Conservation (phyloP, 148 eudicot species). For the Arbutus unedo region DNA sequence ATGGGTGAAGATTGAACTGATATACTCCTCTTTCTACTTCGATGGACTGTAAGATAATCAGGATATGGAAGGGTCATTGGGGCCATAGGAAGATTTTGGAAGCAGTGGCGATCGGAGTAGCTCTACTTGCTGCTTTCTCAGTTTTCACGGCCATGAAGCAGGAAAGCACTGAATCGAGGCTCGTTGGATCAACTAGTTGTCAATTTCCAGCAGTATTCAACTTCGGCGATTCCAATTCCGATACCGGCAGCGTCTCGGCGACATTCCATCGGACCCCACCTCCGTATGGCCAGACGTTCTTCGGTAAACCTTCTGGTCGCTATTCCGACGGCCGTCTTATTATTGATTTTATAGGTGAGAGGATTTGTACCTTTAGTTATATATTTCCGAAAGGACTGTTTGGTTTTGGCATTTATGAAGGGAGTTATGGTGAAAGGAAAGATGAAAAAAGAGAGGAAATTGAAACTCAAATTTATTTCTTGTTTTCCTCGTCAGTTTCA, state of each 20-base stretch:
- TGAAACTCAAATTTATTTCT: too few relatives aligned
- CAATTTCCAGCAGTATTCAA: constrained; percentile 38
- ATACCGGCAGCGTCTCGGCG: constrained; percentile 32
- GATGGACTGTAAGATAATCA: too few relatives aligned
- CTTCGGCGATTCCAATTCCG: constrained; percentile 48
- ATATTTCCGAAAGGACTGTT: too few relatives aligned
- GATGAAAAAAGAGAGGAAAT: too few relatives aligned
- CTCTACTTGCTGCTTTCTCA: constrained; percentile 10
- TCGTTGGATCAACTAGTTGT: constrained; percentile 16
- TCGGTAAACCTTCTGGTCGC: constrained; percentile 32
- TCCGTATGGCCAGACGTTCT: constrained; percentile 35
- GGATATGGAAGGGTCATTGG: neutral
- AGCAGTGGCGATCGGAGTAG: neutral
- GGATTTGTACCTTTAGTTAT: too few relatives aligned
- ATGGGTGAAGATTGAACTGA: too few relatives aligned
- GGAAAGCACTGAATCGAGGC: neutral
- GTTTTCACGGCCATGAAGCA: neutral
- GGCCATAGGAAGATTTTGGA: neutral
- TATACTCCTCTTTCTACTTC: too few relatives aligned
- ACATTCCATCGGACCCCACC: constrained; percentile 12
- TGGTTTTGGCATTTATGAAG: too few relatives aligned
- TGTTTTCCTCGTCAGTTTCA: too few relatives aligned
- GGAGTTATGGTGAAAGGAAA: too few relatives aligned
- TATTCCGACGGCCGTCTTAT: constrained; percentile 35
- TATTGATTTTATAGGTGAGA: constrained; percentile 36